Percentiles rank a stretch among this genome's conserved stretches.
phyloP scores from a whole-genome alignment of 371 early-diverging fungal species.

The Mucor piriformis region DNA sequence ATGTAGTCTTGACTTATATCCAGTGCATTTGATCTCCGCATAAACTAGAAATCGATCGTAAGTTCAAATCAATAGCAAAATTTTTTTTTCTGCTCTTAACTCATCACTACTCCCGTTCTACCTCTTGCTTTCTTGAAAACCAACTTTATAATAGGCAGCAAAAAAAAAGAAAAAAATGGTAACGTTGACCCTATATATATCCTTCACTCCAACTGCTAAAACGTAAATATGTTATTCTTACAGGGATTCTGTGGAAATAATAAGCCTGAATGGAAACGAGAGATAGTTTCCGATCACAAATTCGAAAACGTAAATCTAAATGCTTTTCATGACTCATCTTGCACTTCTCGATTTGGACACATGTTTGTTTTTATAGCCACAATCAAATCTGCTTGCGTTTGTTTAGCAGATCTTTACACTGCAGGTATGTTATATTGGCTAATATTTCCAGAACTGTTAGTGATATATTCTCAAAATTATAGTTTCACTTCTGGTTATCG shows the following conservation, averaged over 20 bases:
- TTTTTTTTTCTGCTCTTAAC: no score
- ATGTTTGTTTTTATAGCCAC: conserved; percentile 66
- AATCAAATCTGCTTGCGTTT: conserved; percentile 77
- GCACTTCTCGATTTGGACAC: conserved; percentile 54
- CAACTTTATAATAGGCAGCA: no score
- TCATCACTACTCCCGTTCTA: no score
- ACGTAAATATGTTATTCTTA: background rate
- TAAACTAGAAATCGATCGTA: no score
- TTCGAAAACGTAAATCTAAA: conserved; percentile 86
- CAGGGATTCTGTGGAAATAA: conserved; percentile 19
- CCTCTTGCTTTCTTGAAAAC: no score
- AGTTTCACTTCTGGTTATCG: conserved; percentile 30
- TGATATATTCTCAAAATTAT: no score
- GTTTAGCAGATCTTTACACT: conserved; percentile 75
- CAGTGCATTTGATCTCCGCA: no score
- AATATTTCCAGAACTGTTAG: background rate
- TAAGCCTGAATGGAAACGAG: conserved; percentile 77
- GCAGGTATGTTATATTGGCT: conserved; percentile 39
- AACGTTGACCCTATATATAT: background rate
- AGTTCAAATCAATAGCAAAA: no score
- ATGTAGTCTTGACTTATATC: no score
- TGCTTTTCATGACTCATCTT: conserved; percentile 67
- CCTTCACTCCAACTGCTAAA: background rate
- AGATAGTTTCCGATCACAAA: conserved; percentile 81
- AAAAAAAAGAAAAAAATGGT: background rate